These are phyloP conservation scores for Pterulicium gracile DNA, from an alignment of 1,284 basidiomycete species.

Conservation along the genomic window DNA sequence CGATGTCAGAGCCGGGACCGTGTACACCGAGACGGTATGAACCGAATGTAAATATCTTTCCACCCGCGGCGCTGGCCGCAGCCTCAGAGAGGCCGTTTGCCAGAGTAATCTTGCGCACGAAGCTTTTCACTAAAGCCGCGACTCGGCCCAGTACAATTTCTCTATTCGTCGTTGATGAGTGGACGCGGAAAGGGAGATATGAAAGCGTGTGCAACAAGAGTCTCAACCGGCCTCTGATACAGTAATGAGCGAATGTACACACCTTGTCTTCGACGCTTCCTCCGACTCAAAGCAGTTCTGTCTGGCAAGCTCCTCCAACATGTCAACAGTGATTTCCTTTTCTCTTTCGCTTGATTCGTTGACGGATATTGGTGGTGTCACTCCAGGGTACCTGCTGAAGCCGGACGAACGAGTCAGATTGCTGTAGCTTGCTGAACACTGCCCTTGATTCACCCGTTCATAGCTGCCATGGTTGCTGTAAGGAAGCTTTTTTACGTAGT, in stretches of 20 bases:
- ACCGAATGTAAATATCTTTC: slow-evolving; percentile 98
- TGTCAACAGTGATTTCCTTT: slow-evolving; percentile 74
- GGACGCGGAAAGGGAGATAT: slow-evolving; percentile 2
- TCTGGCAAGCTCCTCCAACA: slow-evolving; percentile 82
- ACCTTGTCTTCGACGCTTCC: slow-evolving; percentile 86
- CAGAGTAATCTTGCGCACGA: slow-evolving; percentile 81
- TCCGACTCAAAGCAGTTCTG: slow-evolving; percentile 89
- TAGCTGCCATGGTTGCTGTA: too few relatives aligned
- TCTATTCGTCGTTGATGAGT: slow-evolving; percentile 31
- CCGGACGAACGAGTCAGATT: too few relatives aligned
- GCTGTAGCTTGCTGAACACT: too few relatives aligned
- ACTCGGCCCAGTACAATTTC: slow-evolving; percentile 91
- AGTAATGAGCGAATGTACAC: slow-evolving; percentile 26
- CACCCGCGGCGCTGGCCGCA: slow-evolving; percentile 80
- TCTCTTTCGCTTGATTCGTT: slow-evolving; percentile 62
- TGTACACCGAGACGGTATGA: slow-evolving; percentile 96
- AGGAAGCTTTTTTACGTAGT: too few relatives aligned
- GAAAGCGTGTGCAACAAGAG: not conserved
- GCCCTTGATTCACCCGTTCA: too few relatives aligned
- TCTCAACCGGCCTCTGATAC: not conserved
- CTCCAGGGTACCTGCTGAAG: slow-evolving; percentile 67
- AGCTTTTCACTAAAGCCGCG: slow-evolving; percentile 85
- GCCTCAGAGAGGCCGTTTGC: slow-evolving; percentile 78
- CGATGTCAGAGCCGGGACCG: slow-evolving; percentile 94
- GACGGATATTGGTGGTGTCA: slow-evolving; percentile 89